Evolutionary conservation across 2,329 filamentous ascomycete genomes (phyloP).

Genomic region (Raffaelea ambrosiae): DNA sequence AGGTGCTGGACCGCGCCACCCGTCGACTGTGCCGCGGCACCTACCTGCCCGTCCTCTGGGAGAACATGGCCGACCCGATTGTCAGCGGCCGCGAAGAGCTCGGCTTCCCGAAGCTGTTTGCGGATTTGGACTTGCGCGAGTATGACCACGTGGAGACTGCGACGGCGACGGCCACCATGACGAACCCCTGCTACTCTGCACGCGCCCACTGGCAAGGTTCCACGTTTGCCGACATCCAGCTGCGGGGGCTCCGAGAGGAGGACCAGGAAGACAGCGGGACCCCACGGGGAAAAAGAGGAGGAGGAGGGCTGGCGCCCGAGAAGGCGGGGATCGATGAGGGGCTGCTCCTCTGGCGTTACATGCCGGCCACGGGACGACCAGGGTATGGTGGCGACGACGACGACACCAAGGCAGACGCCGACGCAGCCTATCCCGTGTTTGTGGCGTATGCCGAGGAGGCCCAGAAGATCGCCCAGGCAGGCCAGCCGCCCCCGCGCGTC

Average conservation of each 20-base stretch:
- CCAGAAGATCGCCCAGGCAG: background rate
- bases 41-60: background rate
- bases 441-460: background rate
- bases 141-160: background rate
- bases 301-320: background rate
- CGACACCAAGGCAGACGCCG: no score
- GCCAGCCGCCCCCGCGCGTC: background rate
- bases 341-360: background rate
- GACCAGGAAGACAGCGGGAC: background rate
- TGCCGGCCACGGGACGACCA: background rate
- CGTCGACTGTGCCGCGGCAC: background rate
- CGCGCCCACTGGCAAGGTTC: background rate
- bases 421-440: background rate
- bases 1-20: background rate
- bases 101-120: background rate
- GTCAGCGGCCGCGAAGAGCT: constrained; percentile 1
- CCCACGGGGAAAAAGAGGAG: no score
- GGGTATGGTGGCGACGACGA: no score
- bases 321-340: background rate
- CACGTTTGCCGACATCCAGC: background rate
- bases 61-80: background rate
- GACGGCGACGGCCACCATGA: background rate
- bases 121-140: background rate
- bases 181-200: background rate
- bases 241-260: background rate